A percentile compares a stretch with the other conserved stretches of the same genome.
Evolutionary conservation across 2,329 filamentous ascomycete genomes (phyloP).

Genomic region (Nigrospora oryzae): DNA sequence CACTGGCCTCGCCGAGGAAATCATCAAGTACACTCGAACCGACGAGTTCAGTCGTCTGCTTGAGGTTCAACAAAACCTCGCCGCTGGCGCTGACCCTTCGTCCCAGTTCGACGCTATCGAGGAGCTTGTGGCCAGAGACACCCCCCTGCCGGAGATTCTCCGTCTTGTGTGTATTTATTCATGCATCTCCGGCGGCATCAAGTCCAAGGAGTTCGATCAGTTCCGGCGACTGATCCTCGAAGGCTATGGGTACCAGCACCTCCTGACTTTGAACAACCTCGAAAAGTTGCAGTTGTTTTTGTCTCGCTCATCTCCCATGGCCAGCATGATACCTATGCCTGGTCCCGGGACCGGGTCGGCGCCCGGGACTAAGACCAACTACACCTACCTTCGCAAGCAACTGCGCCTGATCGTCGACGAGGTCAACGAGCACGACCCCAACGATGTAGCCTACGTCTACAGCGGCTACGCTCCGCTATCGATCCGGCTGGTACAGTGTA

Average conservation of each 20-base stretch:
- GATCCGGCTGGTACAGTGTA: slow-evolving; percentile 82
- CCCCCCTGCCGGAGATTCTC: slow-evolving; percentile 72
- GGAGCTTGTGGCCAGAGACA: slow-evolving; percentile 85
- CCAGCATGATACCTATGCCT: slow-evolving; percentile 72
- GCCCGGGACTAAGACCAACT: slow-evolving; percentile 74
- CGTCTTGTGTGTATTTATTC: slow-evolving; percentile 87
- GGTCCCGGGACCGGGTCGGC: slow-evolving; percentile 38
- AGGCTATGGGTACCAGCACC: slow-evolving; percentile 90
- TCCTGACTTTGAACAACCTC: slow-evolving; percentile 79
- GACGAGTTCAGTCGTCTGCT: slow-evolving; percentile 83
- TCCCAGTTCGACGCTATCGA: slow-evolving; percentile 87
- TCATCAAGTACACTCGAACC: slow-evolving; percentile 84
- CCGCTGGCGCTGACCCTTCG: slow-evolving; percentile 79
- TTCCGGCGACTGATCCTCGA: slow-evolving; percentile 85
- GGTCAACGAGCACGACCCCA: slow-evolving; percentile 88
- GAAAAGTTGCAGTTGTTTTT: slow-evolving; percentile 86
- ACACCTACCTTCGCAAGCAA: slow-evolving; percentile 76
- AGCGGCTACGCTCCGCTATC: slow-evolving; percentile 93
- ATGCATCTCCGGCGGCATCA: slow-evolving; percentile 80
- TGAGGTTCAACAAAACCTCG: slow-evolving; percentile 93
- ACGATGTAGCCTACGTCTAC: slow-evolving; percentile 96
- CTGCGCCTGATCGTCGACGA: slow-evolving; percentile 90
- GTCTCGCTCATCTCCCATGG: slow-evolving; percentile 65
- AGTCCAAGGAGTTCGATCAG: slow-evolving; percentile 77
- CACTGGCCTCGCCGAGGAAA: slow-evolving; percentile 86